phyloP scores from a whole-genome alignment of 495 filamentous ascomycete genomes.

The Podospora pseudoanserina region DNA sequence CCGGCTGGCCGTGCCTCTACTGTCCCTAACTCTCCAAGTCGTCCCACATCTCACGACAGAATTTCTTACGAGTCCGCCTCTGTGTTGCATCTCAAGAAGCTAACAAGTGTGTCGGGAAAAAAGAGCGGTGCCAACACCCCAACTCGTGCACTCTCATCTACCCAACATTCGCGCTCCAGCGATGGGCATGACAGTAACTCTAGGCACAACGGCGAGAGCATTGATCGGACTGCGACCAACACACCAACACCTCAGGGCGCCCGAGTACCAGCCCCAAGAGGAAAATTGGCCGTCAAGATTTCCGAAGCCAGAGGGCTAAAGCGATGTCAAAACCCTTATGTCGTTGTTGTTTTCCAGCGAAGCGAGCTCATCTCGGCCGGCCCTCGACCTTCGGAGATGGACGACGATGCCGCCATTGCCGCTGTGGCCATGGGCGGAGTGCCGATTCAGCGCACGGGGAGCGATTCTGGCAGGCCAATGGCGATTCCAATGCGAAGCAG shows the following conservation, averaged over 20 bases:
- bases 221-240: constrained; percentile 38
- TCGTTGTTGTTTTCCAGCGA: constrained; percentile 94
- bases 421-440: constrained; percentile 50
- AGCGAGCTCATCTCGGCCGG: constrained; percentile 93
- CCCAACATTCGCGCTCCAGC: constrained; percentile 34
- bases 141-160: constrained; percentile 71
- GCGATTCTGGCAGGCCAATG: constrained; percentile 75
- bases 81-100: constrained; percentile 71
- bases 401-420: constrained; percentile 44
- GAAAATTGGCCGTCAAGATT: constrained; percentile 86
- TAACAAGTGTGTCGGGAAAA: constrained; percentile 72
- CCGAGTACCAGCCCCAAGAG: constrained; percentile 72
- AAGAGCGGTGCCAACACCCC: constrained; percentile 91
- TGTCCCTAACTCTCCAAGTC: constrained; percentile 53
- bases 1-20: constrained; percentile 59
- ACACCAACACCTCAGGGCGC: constrained; percentile 48
- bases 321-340: constrained; percentile 83
- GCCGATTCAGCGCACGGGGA: constrained; percentile 62
- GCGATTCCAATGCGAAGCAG: constrained; percentile 94
- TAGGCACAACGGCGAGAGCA: constrained; percentile 30
- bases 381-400: constrained; percentile 54
- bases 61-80: constrained; percentile 56
- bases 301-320: constrained; percentile 76
- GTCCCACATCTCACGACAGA: constrained; percentile 47
- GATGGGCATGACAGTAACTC: constrained; percentile 44